Conservation (phyloP, 2,329 filamentous ascomycete species). For the Monosporascus sp. region DNA sequence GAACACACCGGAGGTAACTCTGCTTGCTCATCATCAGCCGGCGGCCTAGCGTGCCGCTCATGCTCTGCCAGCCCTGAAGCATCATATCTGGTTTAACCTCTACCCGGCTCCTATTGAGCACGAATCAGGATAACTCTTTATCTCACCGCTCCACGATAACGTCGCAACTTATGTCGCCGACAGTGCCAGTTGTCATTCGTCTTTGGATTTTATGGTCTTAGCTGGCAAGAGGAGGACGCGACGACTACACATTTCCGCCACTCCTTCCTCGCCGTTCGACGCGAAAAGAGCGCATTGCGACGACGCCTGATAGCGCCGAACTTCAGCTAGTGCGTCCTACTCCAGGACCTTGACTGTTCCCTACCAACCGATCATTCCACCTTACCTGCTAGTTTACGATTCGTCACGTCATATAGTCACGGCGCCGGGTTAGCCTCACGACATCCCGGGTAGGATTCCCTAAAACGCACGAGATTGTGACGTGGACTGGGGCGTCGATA, state of each 20-base stretch:
- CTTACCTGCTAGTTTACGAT: not conserved
- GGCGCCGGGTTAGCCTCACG: conserved; percentile 1
- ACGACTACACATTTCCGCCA: not conserved
- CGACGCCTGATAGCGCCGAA: not conserved
- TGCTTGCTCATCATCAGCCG: too few relatives aligned
- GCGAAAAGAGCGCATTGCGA: not conserved
- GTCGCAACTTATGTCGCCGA: not conserved
- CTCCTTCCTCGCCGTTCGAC: not conserved
- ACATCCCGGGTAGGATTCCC: not conserved
- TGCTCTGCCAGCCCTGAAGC: too few relatives aligned
- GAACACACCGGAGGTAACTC: too few relatives aligned
- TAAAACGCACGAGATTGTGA: conserved; percentile 44
- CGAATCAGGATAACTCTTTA: too few relatives aligned
- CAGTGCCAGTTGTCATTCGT: not conserved
- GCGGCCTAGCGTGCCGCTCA: too few relatives aligned
- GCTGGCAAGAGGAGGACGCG: not conserved
- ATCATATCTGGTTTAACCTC: too few relatives aligned
- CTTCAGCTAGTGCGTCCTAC: too few relatives aligned
- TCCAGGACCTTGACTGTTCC: too few relatives aligned
- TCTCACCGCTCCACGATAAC: not conserved
- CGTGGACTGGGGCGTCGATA: conserved; percentile 44
- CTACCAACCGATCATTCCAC: not conserved
- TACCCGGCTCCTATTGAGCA: too few relatives aligned
- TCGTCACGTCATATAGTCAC: conserved; percentile 9
- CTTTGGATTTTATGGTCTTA: not conserved